Evolutionary conservation across 2,329 filamentous ascomycete genomes (phyloP).

Genomic region (Verticillium isaacii): DNA sequence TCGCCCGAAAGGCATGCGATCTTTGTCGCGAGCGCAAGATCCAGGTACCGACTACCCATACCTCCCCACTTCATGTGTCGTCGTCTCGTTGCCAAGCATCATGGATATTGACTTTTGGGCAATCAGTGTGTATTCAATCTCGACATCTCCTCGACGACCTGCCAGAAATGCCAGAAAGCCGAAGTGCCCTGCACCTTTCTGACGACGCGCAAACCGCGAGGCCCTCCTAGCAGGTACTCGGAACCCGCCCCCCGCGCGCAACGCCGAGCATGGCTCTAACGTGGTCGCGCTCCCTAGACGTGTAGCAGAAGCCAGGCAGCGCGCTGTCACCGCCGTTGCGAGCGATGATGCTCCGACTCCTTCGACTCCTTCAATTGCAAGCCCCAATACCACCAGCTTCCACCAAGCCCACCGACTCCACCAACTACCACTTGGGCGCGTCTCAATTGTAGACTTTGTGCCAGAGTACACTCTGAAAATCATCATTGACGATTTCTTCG

Average conservation of each 20-base stretch:
- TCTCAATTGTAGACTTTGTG: conserved; percentile 13
- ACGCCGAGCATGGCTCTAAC: not conserved
- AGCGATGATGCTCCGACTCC: not conserved
- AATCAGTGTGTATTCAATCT: not conserved
- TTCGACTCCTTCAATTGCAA: not conserved
- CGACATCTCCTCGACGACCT: conserved; percentile 2
- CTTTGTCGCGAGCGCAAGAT: conserved; percentile 15
- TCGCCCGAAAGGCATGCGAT: conserved; percentile 16
- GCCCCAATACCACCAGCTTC: not conserved
- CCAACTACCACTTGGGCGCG: conserved; percentile 5
- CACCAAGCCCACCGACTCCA: not conserved
- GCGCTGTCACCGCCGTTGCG: not conserved
- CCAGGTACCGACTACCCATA: conserved; percentile 2
- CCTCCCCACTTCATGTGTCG: not conserved
- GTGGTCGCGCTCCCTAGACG: not conserved
- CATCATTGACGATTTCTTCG: conserved; percentile 15
- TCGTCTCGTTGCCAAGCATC: not conserved
- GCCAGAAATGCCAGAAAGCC: conserved; percentile 12
- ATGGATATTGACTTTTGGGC: not conserved
- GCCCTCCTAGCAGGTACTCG: conserved; percentile 14
- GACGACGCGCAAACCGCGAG: conserved; percentile 15
- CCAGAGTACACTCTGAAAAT: conserved; percentile 11
- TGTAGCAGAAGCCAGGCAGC: not conserved
- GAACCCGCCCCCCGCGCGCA: not conserved
- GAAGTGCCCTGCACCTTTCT: conserved; percentile 16